These are phyloP conservation scores for Vickermania ingenoplastis DNA, from an alignment of 208 protist species.

Conservation along the genomic window DNA sequence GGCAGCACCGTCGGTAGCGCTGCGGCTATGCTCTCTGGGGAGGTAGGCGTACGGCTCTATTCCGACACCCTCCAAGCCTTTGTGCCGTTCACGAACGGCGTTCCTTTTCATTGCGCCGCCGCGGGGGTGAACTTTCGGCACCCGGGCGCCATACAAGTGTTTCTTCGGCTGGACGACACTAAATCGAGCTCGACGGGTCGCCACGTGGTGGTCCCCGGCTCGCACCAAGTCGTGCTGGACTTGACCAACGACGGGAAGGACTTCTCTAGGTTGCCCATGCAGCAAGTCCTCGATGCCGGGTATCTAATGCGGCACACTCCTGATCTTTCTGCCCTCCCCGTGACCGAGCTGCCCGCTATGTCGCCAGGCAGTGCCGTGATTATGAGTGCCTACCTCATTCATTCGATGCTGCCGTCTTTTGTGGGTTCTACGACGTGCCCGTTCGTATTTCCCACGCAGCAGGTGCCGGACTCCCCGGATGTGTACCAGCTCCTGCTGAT, in stretches of 20 bases:
- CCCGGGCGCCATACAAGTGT: conserved; percentile 26
- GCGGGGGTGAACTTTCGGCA: conserved; percentile 15
- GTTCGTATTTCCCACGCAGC: conserved; percentile 13
- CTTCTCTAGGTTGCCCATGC: conserved; percentile 30
- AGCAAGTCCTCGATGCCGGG: conserved; percentile 58
- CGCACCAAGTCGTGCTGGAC: conserved; percentile 47
- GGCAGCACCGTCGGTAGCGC: conserved; percentile 44
- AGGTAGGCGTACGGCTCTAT: conserved; percentile 64
- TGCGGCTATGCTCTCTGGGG: conserved; percentile 50
- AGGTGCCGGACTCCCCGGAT: conserved; percentile 10
- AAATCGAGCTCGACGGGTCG: not conserved
- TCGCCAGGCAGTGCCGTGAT: conserved; percentile 46
- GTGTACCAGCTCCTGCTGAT: conserved; percentile 54
- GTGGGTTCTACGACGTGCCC: conserved; percentile 13
- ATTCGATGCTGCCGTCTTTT: conserved; percentile 31
- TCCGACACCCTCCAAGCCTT: conserved; percentile 43
- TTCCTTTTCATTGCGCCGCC: conserved; percentile 37
- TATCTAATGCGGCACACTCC: conserved; percentile 38
- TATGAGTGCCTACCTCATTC: conserved; percentile 44
- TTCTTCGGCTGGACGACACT: conserved; percentile 22
- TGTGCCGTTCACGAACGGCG: conserved; percentile 43
- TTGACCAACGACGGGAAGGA: conserved; percentile 53
- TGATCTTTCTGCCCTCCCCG: conserved; percentile 23
- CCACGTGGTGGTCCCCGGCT: conserved; percentile 47
- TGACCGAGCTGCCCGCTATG: conserved; percentile 37